Evolutionary conservation across 192 early-diverging fungal genomes (phyloP).

Genomic region (Backusella luteola): DNA sequence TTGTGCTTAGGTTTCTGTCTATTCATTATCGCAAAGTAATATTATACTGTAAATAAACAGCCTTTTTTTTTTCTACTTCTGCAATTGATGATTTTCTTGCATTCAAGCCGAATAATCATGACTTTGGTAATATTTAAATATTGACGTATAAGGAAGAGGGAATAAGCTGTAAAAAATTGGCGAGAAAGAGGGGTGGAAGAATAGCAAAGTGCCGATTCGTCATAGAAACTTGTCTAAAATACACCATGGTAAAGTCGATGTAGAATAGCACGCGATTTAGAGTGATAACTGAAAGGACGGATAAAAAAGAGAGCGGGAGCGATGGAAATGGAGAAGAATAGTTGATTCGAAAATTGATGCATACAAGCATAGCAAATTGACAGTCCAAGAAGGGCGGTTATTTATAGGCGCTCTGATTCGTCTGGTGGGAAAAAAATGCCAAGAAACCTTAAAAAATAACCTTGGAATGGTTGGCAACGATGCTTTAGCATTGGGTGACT

Average conservation of each 20-base stretch:
- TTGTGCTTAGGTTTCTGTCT: too few relatives aligned
- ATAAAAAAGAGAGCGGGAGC: neutral
- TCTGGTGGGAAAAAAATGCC: conserved; percentile 60
- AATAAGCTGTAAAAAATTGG: neutral
- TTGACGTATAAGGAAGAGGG: neutral
- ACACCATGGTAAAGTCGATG: neutral
- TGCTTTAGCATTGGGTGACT: neutral
- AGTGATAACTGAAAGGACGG: too few relatives aligned
- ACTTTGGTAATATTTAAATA: neutral
- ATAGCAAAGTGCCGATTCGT: neutral
- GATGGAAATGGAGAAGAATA: neutral
- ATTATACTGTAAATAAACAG: too few relatives aligned
- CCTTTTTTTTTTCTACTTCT: neutral
- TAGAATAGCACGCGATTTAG: neutral
- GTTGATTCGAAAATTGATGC: neutral
- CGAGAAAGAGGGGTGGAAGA: neutral
- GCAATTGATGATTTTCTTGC: neutral
- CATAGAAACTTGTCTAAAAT: neutral
- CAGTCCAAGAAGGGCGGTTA: conserved; percentile 60
- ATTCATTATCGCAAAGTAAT: too few relatives aligned
- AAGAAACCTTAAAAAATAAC: conserved; percentile 14
- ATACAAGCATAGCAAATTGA: neutral
- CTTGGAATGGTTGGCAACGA: neutral
- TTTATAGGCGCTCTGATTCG: conserved; percentile 47
- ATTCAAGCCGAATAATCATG: neutral